These are phyloP conservation scores for Neonectria punicea DNA, from an alignment of 2,329 filamentous ascomycete genomes.

Conservation along the genomic window DNA sequence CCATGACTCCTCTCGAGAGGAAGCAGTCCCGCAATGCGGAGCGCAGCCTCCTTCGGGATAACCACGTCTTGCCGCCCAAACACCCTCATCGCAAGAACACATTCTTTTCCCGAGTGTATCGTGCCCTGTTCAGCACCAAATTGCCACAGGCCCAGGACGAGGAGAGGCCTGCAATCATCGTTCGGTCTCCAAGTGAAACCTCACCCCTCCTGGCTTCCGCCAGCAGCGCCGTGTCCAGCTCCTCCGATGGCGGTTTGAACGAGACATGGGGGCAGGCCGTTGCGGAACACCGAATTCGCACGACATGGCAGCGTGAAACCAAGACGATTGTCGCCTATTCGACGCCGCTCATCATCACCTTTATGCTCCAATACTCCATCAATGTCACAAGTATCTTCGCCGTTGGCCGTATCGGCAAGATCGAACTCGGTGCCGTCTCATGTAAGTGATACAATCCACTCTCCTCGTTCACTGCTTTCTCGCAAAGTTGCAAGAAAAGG, in stretches of 20 bases:
- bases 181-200: conserved; percentile 54
- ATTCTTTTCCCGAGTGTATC: conserved; percentile 56
- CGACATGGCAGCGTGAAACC: conserved; percentile 90
- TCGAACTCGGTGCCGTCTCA: conserved; percentile 60
- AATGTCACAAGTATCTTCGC: conserved; percentile 86
- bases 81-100: conserved; percentile 52
- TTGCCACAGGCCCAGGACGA: conserved; percentile 50
- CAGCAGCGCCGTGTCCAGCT: conserved; percentile 50
- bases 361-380: conserved; percentile 83
- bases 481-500: too few relatives aligned
- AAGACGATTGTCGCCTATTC: conserved; percentile 82
- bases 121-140: conserved; percentile 66
- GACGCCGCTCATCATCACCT: conserved; percentile 74
- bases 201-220: conserved; percentile 53
- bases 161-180: conserved; percentile 49
- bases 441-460: conserved; percentile 46
- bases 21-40: conserved; percentile 68
- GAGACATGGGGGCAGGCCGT: conserved; percentile 89
- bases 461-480: neutral
- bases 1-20: conserved; percentile 65
- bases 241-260: conserved; percentile 67
- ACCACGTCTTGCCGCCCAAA: conserved; percentile 73
- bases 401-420: conserved; percentile 78
- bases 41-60: conserved; percentile 70
- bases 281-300: conserved; percentile 81